Evolutionary conservation across 306 rosid genomes (phyloP), one percentile per base, ranked within the genome.

Genomic region (Prunus fruticosa): DNA sequence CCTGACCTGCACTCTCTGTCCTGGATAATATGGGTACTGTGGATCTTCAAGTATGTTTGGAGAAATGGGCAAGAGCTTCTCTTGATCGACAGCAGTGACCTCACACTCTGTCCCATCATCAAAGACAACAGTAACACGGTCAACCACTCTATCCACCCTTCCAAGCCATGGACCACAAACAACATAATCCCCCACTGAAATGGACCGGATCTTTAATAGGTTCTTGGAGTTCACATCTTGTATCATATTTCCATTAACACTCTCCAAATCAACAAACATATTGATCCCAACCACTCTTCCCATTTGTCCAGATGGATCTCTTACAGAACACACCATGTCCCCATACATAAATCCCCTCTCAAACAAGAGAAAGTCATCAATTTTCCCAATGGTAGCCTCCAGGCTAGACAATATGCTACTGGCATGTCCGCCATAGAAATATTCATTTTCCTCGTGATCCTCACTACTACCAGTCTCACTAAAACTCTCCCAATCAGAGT

Each of bases 11-110:
- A 96, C 97, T 88, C 97, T 96, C 82, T 87, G 99, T 65, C 99
- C 99, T 41, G 98, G 99, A 84, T 91, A 96, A 69, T 88, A 92
- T 52, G 97, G 96, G 81, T 82, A 96, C 84, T 91, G 97, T 8
- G 84, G 81, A 80, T 96, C 99, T 74, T 96, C 97, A 66, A 96
- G 91, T 64, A 84, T 73, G 84, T 86, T 84, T 57, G 80, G 86
- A 78, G 87, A 84, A 72, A 88, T 16, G 4, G 99, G 96, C 53
- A 82, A 63, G 76, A 92, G 82, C 84, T 82, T 91, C 41, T 87
- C 96, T 69, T 77, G 89, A 78, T 89, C 93, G 71, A 80, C 82
- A 46, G 88, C 83, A 74, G 73, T 82, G 79, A 92, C 82, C 76
- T 82, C 89, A 81, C 82, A 80, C 82, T 81, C 89, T 14, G 93